Conservation (phyloP, 345 rosid species). For the Brassica juncea region DNA sequence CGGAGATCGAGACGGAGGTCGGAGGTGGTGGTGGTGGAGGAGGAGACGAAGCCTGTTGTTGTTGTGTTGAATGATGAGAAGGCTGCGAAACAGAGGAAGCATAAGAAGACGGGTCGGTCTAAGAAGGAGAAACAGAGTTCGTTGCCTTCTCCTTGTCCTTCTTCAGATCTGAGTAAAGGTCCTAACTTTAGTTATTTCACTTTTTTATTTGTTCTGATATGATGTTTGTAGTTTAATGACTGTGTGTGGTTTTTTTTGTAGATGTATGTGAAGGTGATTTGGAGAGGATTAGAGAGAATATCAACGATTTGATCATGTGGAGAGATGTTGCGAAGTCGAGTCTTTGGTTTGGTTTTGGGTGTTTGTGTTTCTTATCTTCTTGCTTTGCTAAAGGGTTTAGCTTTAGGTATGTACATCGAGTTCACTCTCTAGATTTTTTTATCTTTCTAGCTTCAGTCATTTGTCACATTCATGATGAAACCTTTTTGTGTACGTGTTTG, state of each 20-base stretch:
- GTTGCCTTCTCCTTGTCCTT: slow-evolving; percentile 52
- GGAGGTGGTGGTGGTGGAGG: slow-evolving; percentile 41
- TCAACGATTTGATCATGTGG: slow-evolving; percentile 77
- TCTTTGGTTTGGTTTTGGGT: slow-evolving; percentile 90
- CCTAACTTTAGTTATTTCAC: background rate
- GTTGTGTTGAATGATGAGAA: slow-evolving; percentile 47
- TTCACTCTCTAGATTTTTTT: background rate
- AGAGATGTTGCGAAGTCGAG: slow-evolving; percentile 80
- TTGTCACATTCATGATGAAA: slow-evolving; percentile 1
- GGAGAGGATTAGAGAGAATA: slow-evolving; percentile 52
- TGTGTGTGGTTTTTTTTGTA: slow-evolving; percentile 26
- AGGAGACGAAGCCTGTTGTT: slow-evolving; percentile 53
- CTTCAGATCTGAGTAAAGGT: slow-evolving; percentile 54
- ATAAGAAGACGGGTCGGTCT: slow-evolving; percentile 50
- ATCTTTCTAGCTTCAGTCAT: slow-evolving; percentile 5
- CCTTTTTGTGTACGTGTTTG: slow-evolving; percentile 18
- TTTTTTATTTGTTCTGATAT: background rate
- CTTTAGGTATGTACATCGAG: slow-evolving; percentile 68
- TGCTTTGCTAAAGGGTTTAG: slow-evolving; percentile 72
- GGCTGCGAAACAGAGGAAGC: slow-evolving; percentile 49
- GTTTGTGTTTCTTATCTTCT: slow-evolving; percentile 75
- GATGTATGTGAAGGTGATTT: slow-evolving; percentile 49
- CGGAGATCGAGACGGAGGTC: slow-evolving; percentile 66
- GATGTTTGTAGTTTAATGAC: background rate
- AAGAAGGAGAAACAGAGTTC: slow-evolving; percentile 67